Evolutionary conservation across 441 rosid species (phyloP).

Genomic region (Populus trichocarpa): DNA sequence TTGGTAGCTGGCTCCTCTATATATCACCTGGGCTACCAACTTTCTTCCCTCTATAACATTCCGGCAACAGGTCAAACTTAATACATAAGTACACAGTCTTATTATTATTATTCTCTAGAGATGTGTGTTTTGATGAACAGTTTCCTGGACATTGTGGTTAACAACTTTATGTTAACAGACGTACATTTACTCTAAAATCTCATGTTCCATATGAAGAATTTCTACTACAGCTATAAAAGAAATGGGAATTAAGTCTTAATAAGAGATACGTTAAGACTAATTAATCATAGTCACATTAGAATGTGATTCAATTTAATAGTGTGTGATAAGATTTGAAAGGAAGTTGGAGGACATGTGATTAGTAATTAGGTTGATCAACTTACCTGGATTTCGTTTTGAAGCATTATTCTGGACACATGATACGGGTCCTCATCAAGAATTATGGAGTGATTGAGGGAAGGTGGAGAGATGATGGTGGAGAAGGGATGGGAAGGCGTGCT

Average conservation of each 20-base stretch:
- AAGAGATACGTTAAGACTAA: background rate
- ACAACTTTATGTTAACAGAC: background rate
- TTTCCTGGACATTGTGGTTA: background rate
- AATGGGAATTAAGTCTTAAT: background rate
- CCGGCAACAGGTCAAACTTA: background rate
- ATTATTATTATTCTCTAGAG: background rate
- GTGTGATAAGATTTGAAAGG: background rate
- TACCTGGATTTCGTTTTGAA: constrained; percentile 84
- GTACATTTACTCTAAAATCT: too few relatives aligned
- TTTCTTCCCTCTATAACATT: background rate
- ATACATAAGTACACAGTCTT: background rate
- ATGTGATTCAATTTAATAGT: background rate
- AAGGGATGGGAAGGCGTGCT: constrained; percentile 82
- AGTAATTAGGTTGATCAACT: background rate
- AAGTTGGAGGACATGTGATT: background rate
- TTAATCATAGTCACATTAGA: background rate
- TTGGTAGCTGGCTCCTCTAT: constrained; percentile 13
- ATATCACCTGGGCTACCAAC: constrained; percentile 11
- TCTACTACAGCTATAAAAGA: background rate
- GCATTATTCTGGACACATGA: constrained; percentile 71
- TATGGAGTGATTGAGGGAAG: constrained; percentile 78
- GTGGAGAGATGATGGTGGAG: constrained; percentile 72
- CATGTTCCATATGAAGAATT: background rate
- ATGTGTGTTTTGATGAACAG: background rate
- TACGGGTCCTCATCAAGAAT: constrained; percentile 81